These are phyloP conservation scores for Geosmithia putterillii DNA, from an alignment of 2,329 filamentous ascomycete genomes.

Conservation along the genomic window DNA sequence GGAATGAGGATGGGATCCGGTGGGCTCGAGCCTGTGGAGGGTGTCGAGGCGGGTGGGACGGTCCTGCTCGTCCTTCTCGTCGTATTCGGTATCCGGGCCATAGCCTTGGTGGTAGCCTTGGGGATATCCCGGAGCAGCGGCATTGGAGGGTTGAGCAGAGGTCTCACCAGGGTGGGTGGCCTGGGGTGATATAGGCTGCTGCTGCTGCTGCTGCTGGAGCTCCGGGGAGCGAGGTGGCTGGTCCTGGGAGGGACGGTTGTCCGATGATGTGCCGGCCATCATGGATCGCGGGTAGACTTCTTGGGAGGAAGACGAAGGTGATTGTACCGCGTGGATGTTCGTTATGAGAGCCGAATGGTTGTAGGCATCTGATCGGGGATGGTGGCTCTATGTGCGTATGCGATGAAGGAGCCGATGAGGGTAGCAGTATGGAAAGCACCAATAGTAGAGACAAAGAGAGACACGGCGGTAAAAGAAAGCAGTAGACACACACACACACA, in stretches of 20 bases:
- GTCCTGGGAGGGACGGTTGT: background rate
- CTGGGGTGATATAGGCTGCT: too few relatives aligned
- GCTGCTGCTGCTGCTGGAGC: background rate
- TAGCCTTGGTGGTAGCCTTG: too few relatives aligned
- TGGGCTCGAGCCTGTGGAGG: background rate
- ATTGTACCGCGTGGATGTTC: too few relatives aligned
- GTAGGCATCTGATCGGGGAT: background rate
- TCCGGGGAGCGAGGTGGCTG: background rate
- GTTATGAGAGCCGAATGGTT: background rate
- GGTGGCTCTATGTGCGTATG: background rate
- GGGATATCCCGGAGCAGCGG: too few relatives aligned
- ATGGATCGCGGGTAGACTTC: background rate
- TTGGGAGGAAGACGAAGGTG: too few relatives aligned
- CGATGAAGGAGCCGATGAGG: background rate
- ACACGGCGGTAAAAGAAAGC: too few relatives aligned
- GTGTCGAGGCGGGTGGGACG: background rate
- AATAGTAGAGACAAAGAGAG: too few relatives aligned
- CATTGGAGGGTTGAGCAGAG: background rate
- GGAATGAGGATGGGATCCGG: constrained; percentile 8
- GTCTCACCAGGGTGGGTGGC: too few relatives aligned
- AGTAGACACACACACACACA: too few relatives aligned
- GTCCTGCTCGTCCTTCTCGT: background rate
- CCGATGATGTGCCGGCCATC: constrained; percentile 3
- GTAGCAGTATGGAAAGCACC: too few relatives aligned
- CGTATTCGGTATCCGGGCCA: background rate